Evolutionary conservation across 495 filamentous ascomycete genomes (phyloP), one percentile per base, ranked within the genome.

Genomic region (Neurospora pannonica): DNA sequence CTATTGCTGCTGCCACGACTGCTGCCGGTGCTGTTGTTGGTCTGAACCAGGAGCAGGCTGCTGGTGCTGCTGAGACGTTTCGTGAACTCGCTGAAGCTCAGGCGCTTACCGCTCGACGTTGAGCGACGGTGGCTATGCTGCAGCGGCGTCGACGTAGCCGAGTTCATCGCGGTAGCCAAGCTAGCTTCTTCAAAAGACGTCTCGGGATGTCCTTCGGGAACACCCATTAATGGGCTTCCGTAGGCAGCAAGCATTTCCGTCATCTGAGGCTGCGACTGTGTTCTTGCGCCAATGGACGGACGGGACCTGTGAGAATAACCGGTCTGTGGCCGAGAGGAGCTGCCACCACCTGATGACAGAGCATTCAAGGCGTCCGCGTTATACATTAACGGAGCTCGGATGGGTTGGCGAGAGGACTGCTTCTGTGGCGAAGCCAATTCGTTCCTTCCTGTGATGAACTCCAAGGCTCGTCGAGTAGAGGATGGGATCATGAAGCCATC

Each of bases 21-120:
- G 74, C 86, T 88, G 28, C 73, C 81, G 37, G 79, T 77, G 75
- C 84, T 84, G 13, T 76, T 77, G 74, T 88, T 89, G 70, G 86
- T 85, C 76, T 89, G 87, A 8, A 88, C 84, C 5, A 88, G 81
- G 8, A 89, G 80, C 67, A 89, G 70, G 74, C 83, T 87, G 74
- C 84, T 86, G 9, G 87, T 88, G 60, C 83, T 85, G 73, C 85
- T 86, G 48, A 89, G 77, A 38, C 87, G 79, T 72, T 86, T 86
- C 24, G 87, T 84, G 74, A 88, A 88, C 38, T 89, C 87, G 74
- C 81, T 83, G 73, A 88, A 88, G 75, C 83, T 86, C 4, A 88
- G 81, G 46, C 85, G 78, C 76, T 87, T 89, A 38, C 73, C 73
- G 76, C 79, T 81, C 38, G 80, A 87, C 17, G 81, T 82, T 28